phyloP scores from a whole-genome alignment of 495 filamentous ascomycete species.

The Gamarada debralockiae region DNA sequence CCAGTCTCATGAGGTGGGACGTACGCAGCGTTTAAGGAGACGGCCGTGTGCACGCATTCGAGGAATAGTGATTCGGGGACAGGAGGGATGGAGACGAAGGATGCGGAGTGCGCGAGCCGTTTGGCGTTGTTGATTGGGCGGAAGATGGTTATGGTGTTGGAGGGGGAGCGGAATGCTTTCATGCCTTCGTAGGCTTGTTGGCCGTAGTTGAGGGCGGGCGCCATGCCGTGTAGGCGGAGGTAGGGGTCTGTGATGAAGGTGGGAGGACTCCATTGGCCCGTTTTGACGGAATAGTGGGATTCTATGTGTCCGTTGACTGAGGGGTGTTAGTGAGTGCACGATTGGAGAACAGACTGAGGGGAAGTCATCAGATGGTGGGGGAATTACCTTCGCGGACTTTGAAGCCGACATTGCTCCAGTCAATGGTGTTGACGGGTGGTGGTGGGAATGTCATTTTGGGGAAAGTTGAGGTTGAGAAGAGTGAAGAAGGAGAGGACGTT shows the following conservation, averaged over 20 bases:
- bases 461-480: neutral
- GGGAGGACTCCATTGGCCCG: slow-evolving; percentile 70
- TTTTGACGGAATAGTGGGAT: slow-evolving; percentile 64
- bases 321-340: neutral
- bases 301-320: slow-evolving; percentile 76
- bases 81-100: slow-evolving; percentile 73
- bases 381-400: slow-evolving; percentile 76
- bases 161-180: slow-evolving; percentile 80
- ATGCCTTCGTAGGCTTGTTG: slow-evolving; percentile 93
- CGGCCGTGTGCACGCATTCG: slow-evolving; percentile 69
- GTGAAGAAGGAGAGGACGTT: neutral
- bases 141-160: slow-evolving; percentile 68
- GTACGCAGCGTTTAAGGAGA: slow-evolving; percentile 79
- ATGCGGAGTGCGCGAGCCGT: slow-evolving; percentile 75
- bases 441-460: slow-evolving; percentile 62
- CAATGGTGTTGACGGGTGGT: slow-evolving; percentile 73
- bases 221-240: slow-evolving; percentile 84
- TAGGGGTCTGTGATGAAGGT: slow-evolving; percentile 71
- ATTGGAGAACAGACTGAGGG: neutral
- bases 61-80: slow-evolving; percentile 72
- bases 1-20: slow-evolving; percentile 81
- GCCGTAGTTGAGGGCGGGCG: slow-evolving; percentile 86
- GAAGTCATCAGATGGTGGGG: slow-evolving; percentile 9
- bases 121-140: slow-evolving; percentile 74
- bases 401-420: slow-evolving; percentile 92